Conservation (phyloP, 164 flowering plant species). For the Cinnamomum micranthum region DNA sequence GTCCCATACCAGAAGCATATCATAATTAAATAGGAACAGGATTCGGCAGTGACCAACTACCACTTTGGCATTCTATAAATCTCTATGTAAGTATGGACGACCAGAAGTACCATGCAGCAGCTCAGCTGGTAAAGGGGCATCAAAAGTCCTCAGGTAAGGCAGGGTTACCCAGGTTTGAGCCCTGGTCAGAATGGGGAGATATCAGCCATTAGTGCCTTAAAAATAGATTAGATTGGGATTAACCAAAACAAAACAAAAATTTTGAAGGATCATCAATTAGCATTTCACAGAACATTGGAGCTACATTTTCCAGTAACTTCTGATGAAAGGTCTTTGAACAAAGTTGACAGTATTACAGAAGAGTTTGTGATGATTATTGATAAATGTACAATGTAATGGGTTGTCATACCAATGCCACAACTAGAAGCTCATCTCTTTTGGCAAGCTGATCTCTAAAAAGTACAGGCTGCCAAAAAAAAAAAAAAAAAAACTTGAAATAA, state of each 20-base stretch:
- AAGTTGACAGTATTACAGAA: background rate
- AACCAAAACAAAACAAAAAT: no score
- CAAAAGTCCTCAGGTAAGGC: no score
- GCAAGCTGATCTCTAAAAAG: conserved; percentile 90
- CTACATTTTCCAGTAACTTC: background rate
- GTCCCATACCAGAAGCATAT: background rate
- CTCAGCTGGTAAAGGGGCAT: no score
- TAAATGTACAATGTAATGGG: background rate
- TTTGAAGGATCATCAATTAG: background rate
- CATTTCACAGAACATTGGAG: background rate
- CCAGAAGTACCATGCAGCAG: no score
- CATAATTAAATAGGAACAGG: background rate
- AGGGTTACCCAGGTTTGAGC: no score
- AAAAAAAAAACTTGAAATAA: background rate
- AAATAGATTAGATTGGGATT: no score
- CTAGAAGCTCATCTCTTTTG: conserved; percentile 70
- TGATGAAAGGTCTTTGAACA: background rate
- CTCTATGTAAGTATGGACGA: background rate
- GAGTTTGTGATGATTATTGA: background rate
- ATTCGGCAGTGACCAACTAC: background rate
- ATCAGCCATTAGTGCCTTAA: no score
- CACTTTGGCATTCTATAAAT: background rate
- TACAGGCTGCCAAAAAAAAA: conserved; percentile 53
- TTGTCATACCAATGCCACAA: background rate
- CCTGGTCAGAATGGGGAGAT: no score